Base-by-base conservation (phyloP, 2,329 filamentous ascomycete genomes). In the Penicillium griseofulvum region DNA sequence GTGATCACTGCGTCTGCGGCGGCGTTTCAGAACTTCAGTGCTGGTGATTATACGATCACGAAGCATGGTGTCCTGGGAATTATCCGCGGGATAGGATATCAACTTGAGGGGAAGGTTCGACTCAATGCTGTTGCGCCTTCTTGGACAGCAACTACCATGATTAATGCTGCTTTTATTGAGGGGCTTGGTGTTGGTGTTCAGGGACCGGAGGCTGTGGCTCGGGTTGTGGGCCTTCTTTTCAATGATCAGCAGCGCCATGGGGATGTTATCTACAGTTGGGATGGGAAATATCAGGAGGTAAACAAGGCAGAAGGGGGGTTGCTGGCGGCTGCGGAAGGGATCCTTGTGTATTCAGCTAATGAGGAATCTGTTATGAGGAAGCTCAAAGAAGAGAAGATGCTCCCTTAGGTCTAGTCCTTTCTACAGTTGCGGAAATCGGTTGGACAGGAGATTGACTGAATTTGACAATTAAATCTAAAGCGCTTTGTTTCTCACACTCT, bases 61-160 rank as follows among this genome's bases (percentile, higher is more conserved):
- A 86, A 86, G 55, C 80, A 84, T 52, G 83, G 76, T 22, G 77
- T 83, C 0, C 58, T 85, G 0, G 83, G 83, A 2, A 77, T 83
- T 52, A 74, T 81, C 22, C 76, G 82, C 28, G 77, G 79, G 3
- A 68, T 83, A 10, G 66, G 75, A 1, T 67, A 70, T 3, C 66
- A 77, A 4, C 59, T 82, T 19, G 46, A 55, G 41, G 56, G 80
- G 1, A 78, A 80, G 1, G 78, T 86, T 41, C 79, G 83, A 14
- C 65, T 86, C 48, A 86, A 86, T 70, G 77, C 74, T 6, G 69
- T 86, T 19, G 77, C 80, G 1, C 82, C 83, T 1, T 78, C 74
- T 29, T 85, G 82, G 82, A 84, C 83, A 0, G 69, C 74, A 3
- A 81, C 80, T 16, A 75, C 71, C 12, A 73, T 84, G 0, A 66